Evolutionary conservation across 2,329 filamentous ascomycete species (phyloP), one percentile per base, ranked within the genome.

Genomic region (Penicillium hordei): DNA sequence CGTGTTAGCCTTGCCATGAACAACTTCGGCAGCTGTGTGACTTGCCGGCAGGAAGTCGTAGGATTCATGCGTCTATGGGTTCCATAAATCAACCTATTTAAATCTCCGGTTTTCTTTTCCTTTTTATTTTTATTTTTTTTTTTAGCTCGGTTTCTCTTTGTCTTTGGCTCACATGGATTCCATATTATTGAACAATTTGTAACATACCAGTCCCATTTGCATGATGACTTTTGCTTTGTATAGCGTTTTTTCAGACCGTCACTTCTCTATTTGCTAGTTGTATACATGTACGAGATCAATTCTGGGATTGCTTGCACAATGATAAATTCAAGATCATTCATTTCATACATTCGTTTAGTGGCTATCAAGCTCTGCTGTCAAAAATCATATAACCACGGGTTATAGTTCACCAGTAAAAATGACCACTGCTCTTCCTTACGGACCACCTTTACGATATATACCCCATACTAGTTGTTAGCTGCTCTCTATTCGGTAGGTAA

Each of bases 11-110:
- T 97, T 61, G 94, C 94, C 4, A 93, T 96, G 86, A 95, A 97
- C 73, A 97, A 97, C 73, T 97, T 96, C 72, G 91, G 93, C 63
- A 95, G 91, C 71, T 99, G 94, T 72, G 93, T 97, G 39, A 97
- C 93, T 69, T 97, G 94, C 74, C 84, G 94, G 50, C 86, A 91
- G 56, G 89, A 94, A 67, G 91, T 97, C 31, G 85, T 86, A 55
- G 94, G 93, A 54, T 97, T 96, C 75, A 93, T 91, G 65, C 86
- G 91, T 66, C 86, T 99, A 59, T 99, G 90, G 80, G 92, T 97
- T 40, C 94, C 94, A 34, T 79, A 48, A 62, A 3, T n/a, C 12
- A 25, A 5, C 33, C 5, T 52, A 15, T 44, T 44, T 48, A 23
- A n/a, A 36, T 31, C 21, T n/a, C 10, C 23, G 5, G 5, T n/a